Conservation (phyloP, 768 basidiomycete species). For the Boletellus ananiceps region DNA sequence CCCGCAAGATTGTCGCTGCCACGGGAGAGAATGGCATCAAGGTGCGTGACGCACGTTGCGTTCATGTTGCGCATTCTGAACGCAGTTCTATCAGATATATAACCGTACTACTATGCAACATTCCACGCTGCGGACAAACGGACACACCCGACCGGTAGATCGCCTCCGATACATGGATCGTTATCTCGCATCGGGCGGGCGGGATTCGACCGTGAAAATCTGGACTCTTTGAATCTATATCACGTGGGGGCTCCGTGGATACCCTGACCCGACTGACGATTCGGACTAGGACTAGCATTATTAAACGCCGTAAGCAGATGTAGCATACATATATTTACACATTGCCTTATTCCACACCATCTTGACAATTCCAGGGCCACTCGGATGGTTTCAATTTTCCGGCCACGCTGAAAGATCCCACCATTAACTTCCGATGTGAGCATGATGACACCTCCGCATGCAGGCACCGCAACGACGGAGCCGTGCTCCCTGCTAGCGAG, state of each 20-base stretch:
- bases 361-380: not conserved
- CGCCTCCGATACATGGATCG: constrained; percentile 93
- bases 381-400: not conserved
- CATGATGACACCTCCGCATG: too few species aligned
- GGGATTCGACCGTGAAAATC: constrained; percentile 83
- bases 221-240: constrained; percentile 72
- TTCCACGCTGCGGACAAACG: constrained; percentile 79
- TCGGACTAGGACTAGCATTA: constrained; percentile 18
- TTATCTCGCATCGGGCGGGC: constrained; percentile 86
- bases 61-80: not conserved
- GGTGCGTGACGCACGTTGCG: constrained; percentile 38
- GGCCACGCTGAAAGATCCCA: not conserved
- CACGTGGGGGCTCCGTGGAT: constrained; percentile 5
- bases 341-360: constrained; percentile 5
- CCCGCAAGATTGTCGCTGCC: constrained; percentile 87
- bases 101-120: constrained; percentile 93
- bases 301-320: constrained; percentile 20
- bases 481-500: too few species aligned
- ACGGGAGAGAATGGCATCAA: constrained; percentile 92
- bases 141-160: constrained; percentile 89
- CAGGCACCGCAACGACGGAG: too few species aligned
- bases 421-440: too few species aligned
- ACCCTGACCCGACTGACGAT: constrained; percentile 12
- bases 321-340: constrained; percentile 24
- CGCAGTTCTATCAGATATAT: constrained; percentile 57